Evolutionary conservation across 441 rosid species (phyloP), one percentile per base, ranked within the genome.

Genomic region (Cnidoscolus chayamansa): DNA sequence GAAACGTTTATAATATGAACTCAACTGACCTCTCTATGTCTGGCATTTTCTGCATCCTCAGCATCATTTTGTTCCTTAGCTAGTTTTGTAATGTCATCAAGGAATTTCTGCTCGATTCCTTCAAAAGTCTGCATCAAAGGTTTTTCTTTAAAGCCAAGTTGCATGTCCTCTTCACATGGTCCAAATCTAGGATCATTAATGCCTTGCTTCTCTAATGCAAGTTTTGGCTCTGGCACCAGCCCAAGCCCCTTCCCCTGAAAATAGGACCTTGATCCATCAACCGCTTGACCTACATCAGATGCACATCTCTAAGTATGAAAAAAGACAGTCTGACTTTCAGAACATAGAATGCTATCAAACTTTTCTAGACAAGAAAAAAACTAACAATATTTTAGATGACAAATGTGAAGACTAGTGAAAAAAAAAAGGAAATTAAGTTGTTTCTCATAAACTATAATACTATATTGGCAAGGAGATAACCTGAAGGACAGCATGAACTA

Each of bases 261-360:
- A 77, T 82, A 89, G 16, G 89, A 72, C 80, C 88, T 85, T 48
- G 93, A 80, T 30, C 85, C 81, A 78, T 89, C 96, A 72, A 81
- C 78, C 0, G 87, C 89, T 84, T 87, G 94, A 81, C 92, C 98
- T 92, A 73, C 68, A 84, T 73, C 74, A 80, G 45, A 67, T 4
- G 17, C 58, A 74, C 56, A 54, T 43, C 60, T 71, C 25, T 57
- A 54, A 13, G n/a, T 31, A 59, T 30, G n/a, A 7, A 47, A 48
- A 57, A 55, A 7, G 10, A 7, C 40, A 58, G n/a, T 30, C 32
- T 15, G 48, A n/a, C 7, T 17, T 37, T 45, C 12, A 64, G 13
- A 57, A 32, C 43, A 49, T 74, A 25, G 40, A 63, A 15, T 53
- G 59, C 31, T 32, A 48, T 56, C 32, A 65, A 48, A 68, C 8